Base-by-base conservation (phyloP, 148 eudicot genomes). In the Chenopodium berlandieri region DNA sequence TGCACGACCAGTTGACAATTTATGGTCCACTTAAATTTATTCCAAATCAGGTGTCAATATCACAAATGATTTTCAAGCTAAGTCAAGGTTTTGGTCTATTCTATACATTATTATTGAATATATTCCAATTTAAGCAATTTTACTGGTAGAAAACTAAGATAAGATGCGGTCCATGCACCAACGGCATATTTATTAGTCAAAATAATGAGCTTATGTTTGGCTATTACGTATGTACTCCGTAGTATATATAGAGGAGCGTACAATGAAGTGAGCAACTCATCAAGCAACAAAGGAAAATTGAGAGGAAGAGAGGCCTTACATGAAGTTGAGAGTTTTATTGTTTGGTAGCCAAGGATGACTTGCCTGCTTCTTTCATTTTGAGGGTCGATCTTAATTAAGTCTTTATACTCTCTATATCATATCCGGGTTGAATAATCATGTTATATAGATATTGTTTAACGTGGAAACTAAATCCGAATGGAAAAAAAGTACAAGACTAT, bases 301-400 rank as follows among this genome's bases (percentile, higher is more conserved):
- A 11, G 79, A 79, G 75, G 69, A 75, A 77, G 76, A 66, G 48
- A 76, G 71, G 78, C 40, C 80, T 85, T 72, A 65, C 87, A 85
- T 85, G 87, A 85, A 71, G 63, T 75, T 27, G 77, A 77, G 87
- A 76, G 84, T 82, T 52, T 14, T 79, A 34, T 46, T 65, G 84
- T 82, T 82, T 48, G 73, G 85, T 85, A 85, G 87, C 85, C 85
- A 85, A 79, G 87, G 87, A 85, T 82, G 87, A 85, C 87, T 85
- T 85, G 87, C 87, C 82, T 82, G 78, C 73, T 37, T 48, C 67
- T 25, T 34, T 73, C 12, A 34, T 11, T 8, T 37, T 23, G 23
- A 37, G 79, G 82, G 68, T 65, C 44, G 1, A 4, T 40, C 50
- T 30, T 30, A 77, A 46, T 30, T 30, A 77, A 46, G n/a, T 60